Conservation (phyloP, 1,139 yeast genomes). For the Suhomyces chickasaworum region DNA sequence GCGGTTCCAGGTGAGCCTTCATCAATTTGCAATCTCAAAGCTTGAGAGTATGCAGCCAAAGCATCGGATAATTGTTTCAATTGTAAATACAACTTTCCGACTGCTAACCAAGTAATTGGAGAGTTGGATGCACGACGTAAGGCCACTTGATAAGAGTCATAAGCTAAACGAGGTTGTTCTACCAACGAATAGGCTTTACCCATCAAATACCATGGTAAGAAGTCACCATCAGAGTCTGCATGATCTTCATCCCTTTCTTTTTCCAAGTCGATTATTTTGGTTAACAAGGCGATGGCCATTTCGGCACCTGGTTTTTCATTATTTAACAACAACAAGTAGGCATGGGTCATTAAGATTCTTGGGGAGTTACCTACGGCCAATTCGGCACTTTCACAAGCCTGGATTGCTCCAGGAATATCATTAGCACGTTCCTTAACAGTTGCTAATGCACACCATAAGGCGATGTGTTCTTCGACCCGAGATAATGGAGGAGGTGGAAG, state of each 20-base stretch:
- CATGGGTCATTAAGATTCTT: slow-evolving; percentile 48
- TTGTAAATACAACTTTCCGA: slow-evolving; percentile 60
- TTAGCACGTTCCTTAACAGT: slow-evolving; percentile 53
- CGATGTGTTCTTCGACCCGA: slow-evolving; percentile 47
- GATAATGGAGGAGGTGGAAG: slow-evolving; percentile 52
- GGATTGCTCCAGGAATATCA: slow-evolving; percentile 49
- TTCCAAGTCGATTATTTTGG: slow-evolving; percentile 36
- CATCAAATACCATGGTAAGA: slow-evolving; percentile 59
- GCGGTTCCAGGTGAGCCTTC: slow-evolving; percentile 55
- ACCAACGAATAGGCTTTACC: slow-evolving; percentile 54
- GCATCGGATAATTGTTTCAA: slow-evolving; percentile 66
- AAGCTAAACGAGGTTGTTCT: slow-evolving; percentile 54
- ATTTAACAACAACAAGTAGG: slow-evolving; percentile 44
- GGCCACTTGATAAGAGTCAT: slow-evolving; percentile 60
- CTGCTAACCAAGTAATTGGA: slow-evolving; percentile 66
- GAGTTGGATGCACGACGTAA: slow-evolving; percentile 54
- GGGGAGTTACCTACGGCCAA: slow-evolving; percentile 46
- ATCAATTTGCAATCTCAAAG: slow-evolving; percentile 53
- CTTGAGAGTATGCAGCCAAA: slow-evolving; percentile 67
- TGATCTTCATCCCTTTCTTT: slow-evolving; percentile 20
- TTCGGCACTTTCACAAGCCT: slow-evolving; percentile 51
- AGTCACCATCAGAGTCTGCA: slow-evolving; percentile 40
- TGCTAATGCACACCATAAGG: slow-evolving; percentile 55
- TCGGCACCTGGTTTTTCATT: slow-evolving; percentile 29
- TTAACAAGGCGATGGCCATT: slow-evolving; percentile 39